Base-by-base conservation (phyloP, 306 rosid genomes). In the Vicia villosa region DNA sequence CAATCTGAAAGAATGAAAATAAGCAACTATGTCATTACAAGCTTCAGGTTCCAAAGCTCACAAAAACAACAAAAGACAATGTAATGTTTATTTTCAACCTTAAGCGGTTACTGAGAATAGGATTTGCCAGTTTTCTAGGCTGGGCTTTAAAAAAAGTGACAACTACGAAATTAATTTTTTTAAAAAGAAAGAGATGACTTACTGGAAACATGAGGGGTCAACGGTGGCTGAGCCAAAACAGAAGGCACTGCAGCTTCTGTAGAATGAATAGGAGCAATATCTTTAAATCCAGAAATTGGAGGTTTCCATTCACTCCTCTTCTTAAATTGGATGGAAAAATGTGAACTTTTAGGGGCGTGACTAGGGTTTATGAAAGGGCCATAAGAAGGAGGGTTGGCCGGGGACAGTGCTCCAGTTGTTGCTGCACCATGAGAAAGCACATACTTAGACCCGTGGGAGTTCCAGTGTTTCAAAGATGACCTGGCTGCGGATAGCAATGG, bases 181-280 rank as follows among this genome's bases (percentile, higher is more conserved):
- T 5, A 63, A 16, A 43, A 15, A 68, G 14, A 50, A 22, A 51
- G 49, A 1, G 30, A 26, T 24, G 43, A 80, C 91, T 85, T 83
- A 92, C 97, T 73, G 46, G 96, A 86, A 54, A 42, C 77, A 60
- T 79, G 47, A 66, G 94, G 96, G 64, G 96, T 79, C 67, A 92
- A 58, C 12, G 92, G 95, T 3, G 91, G 92, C 78, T 92, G 88
- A 69, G 88, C 74, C 83, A 89, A 72, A 41, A 81, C 85, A 40
- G 89, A 84, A 78, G 93, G 89, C 56, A 80, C 73, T 41, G 83
- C 78, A 43, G 87, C 95, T 74, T 79, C 73, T 30, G 51, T 22
- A 12, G 90, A 79, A 68, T 82, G 83, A 24, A 76, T 34, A 37
- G 97, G 97, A 36, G 96, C 81, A 45, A 81, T 74, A 68, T 79